Conservation (phyloP, 768 basidiomycete genomes). For the Scleroderma citrinum region DNA sequence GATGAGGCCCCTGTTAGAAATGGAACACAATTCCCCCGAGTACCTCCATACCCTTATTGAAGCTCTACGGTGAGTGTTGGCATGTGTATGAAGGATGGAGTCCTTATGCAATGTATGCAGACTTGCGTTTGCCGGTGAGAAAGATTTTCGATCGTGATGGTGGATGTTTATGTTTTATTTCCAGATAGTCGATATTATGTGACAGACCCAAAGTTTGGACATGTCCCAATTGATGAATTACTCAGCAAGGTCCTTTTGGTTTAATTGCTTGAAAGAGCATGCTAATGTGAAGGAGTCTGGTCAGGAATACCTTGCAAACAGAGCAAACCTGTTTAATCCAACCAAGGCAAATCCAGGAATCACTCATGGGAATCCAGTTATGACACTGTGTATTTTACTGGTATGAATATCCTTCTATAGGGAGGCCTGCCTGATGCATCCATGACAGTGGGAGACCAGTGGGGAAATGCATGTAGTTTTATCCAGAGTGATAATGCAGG, state of each 20-base stretch:
- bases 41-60: conserved; percentile 89
- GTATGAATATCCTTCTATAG: conserved; percentile 29
- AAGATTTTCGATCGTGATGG: background rate
- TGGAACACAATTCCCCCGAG: conserved; percentile 87
- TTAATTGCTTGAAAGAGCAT: background rate
- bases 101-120: conserved; percentile 25
- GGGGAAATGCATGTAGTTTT: conserved; percentile 86
- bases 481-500: conserved; percentile 88
- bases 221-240: conserved; percentile 76
- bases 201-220: conserved; percentile 77
- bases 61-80: conserved; percentile 60
- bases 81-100: too few species aligned
- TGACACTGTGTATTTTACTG: conserved; percentile 94
- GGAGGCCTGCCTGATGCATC: background rate
- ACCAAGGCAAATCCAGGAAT: conserved; percentile 57
- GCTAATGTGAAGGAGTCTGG: conserved; percentile 2
- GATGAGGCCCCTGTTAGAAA: conserved; percentile 60
- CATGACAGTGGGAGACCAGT: conserved; percentile 71
- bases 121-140: conserved; percentile 68
- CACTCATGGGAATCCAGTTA: conserved; percentile 75
- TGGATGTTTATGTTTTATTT: background rate
- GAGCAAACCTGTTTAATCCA: conserved; percentile 78
- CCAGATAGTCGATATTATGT: conserved; percentile 85
- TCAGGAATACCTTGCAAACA: conserved; percentile 76
- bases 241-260: conserved; percentile 62